These are phyloP conservation scores for Nannochloropsis granulata DNA, from an alignment of 108 stramenopile genomes.

Conservation along the genomic window DNA sequence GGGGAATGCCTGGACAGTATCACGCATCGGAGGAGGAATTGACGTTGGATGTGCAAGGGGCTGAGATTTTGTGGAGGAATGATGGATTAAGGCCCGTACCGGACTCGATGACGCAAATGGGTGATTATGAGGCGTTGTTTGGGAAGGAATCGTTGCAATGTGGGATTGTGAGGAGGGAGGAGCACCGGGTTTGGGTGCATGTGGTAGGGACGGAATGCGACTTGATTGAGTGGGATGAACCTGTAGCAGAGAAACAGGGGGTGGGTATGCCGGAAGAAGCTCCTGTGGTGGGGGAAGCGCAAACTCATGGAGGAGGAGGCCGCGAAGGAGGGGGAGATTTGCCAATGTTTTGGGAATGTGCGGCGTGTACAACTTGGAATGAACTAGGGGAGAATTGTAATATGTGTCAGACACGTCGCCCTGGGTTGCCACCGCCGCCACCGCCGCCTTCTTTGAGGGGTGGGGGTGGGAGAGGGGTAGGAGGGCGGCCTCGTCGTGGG, in stretches of 20 bases:
- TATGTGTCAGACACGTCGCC: background rate
- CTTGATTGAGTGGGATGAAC: conserved; percentile 6
- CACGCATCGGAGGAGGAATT: conserved; percentile 8
- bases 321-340: background rate
- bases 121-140: conserved; percentile 6
- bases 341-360: background rate
- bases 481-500: background rate
- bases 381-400: background rate
- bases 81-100: conserved; percentile 13
- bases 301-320: too few relatives aligned
- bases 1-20: background rate
- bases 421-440: background rate
- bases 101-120: conserved; percentile 10
- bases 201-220: conserved; percentile 11
- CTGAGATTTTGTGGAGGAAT: conserved; percentile 11
- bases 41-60: conserved; percentile 3
- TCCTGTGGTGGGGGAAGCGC: background rate
- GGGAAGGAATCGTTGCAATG: conserved; percentile 1
- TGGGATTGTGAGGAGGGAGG: conserved; percentile 1
- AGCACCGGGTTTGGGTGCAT: conserved; percentile 12
- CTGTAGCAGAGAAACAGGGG: background rate
- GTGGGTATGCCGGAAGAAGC: conserved; percentile 1
- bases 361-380: background rate
- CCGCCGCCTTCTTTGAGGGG: background rate
- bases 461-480: background rate